Evolutionary conservation across 352 stramenopile species (phyloP).

Genomic region (Pythium plurisporium): DNA sequence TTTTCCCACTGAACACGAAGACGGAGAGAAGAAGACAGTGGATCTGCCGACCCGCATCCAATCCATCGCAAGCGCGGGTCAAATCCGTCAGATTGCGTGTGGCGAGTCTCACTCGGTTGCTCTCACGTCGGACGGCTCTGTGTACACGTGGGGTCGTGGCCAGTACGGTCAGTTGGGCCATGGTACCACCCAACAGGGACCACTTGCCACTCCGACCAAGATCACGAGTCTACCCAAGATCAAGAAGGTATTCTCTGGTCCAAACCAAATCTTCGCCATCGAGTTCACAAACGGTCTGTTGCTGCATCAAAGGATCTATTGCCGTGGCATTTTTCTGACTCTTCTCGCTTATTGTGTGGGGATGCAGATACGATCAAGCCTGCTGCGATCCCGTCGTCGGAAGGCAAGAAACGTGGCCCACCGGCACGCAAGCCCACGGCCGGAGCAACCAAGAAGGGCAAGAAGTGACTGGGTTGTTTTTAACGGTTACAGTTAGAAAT

Average conservation of each 20-base stretch:
- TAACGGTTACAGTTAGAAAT: slow-evolving; percentile 6
- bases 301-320: no score
- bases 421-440: slow-evolving; percentile 13
- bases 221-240: slow-evolving; percentile 47
- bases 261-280: slow-evolving; percentile 75
- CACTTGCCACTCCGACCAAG: slow-evolving; percentile 46
- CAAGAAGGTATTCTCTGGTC: slow-evolving; percentile 54
- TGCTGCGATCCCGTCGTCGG: slow-evolving; percentile 18
- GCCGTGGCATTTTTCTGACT: not conserved
- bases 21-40: slow-evolving; percentile 37
- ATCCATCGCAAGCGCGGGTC: slow-evolving; percentile 6
- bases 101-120: slow-evolving; percentile 68
- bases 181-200: slow-evolving; percentile 30
- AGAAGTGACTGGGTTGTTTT: slow-evolving; percentile 9
- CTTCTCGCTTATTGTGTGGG: not conserved
- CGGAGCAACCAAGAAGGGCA: slow-evolving; percentile 27
- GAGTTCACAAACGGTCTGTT: slow-evolving; percentile 78
- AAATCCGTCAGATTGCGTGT: slow-evolving; percentile 23
- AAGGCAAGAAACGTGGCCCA: slow-evolving; percentile 26
- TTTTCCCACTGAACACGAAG: slow-evolving; percentile 26
- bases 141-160: slow-evolving; percentile 72
- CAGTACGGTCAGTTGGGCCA: slow-evolving; percentile 68
- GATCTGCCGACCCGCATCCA: slow-evolving; percentile 18
- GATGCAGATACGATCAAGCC: slow-evolving; percentile 47
- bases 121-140: slow-evolving; percentile 40